A percentile compares a stretch with the other conserved stretches of the same genome.
Conservation (phyloP, 2,329 filamentous ascomycete species). For the Fusarium praegraminearum region DNA sequence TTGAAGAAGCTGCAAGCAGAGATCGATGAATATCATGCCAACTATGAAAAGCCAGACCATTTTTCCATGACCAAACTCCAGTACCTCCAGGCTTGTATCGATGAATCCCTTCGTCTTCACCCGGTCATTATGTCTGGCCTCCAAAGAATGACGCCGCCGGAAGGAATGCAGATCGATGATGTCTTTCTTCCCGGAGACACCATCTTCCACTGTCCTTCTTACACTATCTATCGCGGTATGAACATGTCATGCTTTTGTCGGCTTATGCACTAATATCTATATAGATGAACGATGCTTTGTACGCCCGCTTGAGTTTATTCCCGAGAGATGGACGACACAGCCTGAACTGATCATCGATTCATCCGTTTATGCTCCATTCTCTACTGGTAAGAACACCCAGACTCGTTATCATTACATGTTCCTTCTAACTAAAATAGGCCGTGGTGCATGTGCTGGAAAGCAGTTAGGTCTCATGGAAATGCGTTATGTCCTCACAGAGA, state of each 20-base stretch:
- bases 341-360: slow-evolving; percentile 24
- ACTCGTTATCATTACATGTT: accelerated
- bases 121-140: slow-evolving; percentile 26
- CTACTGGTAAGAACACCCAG: not conserved
- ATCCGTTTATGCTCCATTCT: slow-evolving; percentile 25
- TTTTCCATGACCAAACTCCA: slow-evolving; percentile 1
- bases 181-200: slow-evolving; percentile 24
- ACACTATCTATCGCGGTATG: slow-evolving; percentile 29
- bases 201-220: not conserved
- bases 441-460: slow-evolving; percentile 35
- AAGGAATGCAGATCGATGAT: slow-evolving; percentile 8
- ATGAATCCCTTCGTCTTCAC: slow-evolving; percentile 33
- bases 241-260: accelerated
- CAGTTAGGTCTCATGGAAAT: slow-evolving; percentile 39
- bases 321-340: slow-evolving; percentile 31
- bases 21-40: slow-evolving; percentile 18
- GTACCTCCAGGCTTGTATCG: slow-evolving; percentile 38
- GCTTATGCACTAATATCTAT: not conserved
- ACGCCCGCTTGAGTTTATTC: slow-evolving; percentile 28
- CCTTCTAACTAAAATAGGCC: slow-evolving; percentile 5
- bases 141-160: slow-evolving; percentile 13
- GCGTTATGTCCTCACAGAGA: slow-evolving; percentile 22
- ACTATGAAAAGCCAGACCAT: not conserved
- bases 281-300: slow-evolving; percentile 30
- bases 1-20: not conserved